phyloP scores from a whole-genome alignment of 2,329 filamentous ascomycete genomes.

The Monosporascus sp. region DNA sequence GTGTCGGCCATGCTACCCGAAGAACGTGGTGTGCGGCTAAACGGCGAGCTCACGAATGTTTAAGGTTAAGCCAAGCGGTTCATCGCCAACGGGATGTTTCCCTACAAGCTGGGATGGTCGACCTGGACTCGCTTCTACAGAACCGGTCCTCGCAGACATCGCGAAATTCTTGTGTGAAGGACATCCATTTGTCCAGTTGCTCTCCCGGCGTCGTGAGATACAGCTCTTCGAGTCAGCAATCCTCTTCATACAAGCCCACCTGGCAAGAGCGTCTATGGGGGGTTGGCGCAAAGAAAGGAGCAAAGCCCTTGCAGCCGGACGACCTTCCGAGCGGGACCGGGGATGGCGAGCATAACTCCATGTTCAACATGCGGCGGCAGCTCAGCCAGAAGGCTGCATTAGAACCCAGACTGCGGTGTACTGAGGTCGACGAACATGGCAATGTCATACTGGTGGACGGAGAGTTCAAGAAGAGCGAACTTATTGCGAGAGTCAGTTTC shows the following conservation, averaged over 20 bases:
- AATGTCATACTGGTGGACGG: constrained; percentile 89
- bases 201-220: constrained; percentile 18
- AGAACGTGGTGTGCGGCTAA: constrained; percentile 17
- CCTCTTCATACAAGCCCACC: constrained; percentile 22
- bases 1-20: constrained; percentile 7
- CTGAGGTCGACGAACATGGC: constrained; percentile 88
- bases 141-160: constrained; percentile 5
- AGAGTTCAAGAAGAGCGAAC: constrained; percentile 95
- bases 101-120: constrained; percentile 18
- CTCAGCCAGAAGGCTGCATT: constrained; percentile 71
- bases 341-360: constrained; percentile 52
- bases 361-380: constrained; percentile 65
- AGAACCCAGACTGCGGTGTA: constrained; percentile 83
- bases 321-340: constrained; percentile 56
- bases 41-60: constrained; percentile 18
- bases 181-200: constrained; percentile 6
- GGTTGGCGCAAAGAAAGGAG: constrained; percentile 28
- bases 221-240: constrained; percentile 20
- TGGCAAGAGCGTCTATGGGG: constrained; percentile 49
- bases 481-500: constrained; percentile 79
- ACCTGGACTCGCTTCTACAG: constrained; percentile 16
- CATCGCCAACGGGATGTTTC: constrained; percentile 1
- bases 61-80: not conserved
- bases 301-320: constrained; percentile 45
- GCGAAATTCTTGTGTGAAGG: constrained; percentile 4